Base-by-base conservation (phyloP, 225 moss, liverwort and hornwort species). In the Climacium dendroides region DNA sequence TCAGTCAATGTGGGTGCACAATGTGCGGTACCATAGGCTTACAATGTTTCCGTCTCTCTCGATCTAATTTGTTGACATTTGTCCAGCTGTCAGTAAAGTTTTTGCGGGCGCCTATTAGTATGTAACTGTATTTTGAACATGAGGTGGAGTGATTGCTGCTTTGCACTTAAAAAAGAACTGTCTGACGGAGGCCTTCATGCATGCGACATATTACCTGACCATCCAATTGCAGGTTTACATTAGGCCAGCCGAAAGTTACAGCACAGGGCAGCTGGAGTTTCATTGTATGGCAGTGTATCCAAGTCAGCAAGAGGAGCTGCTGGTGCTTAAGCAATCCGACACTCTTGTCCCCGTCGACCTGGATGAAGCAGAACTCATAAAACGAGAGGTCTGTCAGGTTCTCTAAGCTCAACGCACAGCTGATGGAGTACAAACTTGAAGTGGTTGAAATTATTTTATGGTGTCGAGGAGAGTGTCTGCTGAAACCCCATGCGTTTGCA, bases 161-260 rank as follows among this genome's bases (percentile, higher is more conserved):
- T 72, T 91, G 66, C 53, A 78, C 54, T 41, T 18, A 12, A 62
- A 19, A 34, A 41, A 32, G 34, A 54, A 15, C 82, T 18, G 15
- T 55, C 43, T 66, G 83, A 79, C 16, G 59, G 79, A 69, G 35
- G 41, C 48, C 35, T 85, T 53, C 50, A 37, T 85, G 67, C n/a
- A 74, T 86, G 66, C 79, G 69, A 61, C 29, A 61, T 53, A 62
- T 87, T 58, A 53, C 32, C 13, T 74, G 59, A 67, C 84, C 72
- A 35, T 57, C 48, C 54, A 70, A 80, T 84, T 92, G 89, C 94
- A 97, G 97, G 93, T 97, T 62, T 97, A 95, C 75, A 91, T 96
- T 59, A 93, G 97, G 83, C 96, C 97, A 81, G 97, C 94, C 65
- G 96, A 96, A 91, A 96, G 97, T 89, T 97, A 97, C 90, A 94